Conservation (phyloP, 768 basidiomycete species). For the Rhodotorula toruloides region DNA sequence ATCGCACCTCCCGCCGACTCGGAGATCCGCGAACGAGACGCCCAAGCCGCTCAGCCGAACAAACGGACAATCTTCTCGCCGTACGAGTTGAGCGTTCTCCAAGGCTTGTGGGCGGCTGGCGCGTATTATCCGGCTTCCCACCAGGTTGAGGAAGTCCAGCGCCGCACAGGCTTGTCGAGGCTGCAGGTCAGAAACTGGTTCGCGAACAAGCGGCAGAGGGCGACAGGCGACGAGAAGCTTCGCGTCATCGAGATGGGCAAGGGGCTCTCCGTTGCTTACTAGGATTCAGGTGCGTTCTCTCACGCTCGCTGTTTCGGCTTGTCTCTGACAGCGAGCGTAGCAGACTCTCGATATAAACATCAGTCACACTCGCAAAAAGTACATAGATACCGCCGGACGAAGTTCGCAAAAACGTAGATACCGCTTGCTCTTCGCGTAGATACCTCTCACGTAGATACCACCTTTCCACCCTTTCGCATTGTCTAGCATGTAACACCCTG, state of each 20-base stretch:
- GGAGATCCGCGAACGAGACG: no score
- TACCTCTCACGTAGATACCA: no score
- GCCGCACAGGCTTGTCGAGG: conserved; percentile 7
- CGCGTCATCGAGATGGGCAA: background rate
- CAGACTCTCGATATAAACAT: no score
- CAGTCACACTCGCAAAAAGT: no score
- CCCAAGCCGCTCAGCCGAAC: no score
- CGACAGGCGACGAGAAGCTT: conserved; percentile 9
- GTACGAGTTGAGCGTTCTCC: conserved; percentile 1
- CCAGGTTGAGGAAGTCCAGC: background rate
- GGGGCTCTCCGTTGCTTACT: background rate
- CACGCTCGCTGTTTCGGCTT: no score
- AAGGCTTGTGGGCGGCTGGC: background rate
- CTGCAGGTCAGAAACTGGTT: conserved; percentile 11
- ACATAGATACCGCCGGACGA: no score
- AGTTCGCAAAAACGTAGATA: no score
- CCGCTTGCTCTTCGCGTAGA: no score
- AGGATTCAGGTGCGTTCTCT: background rate
- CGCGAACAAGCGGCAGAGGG: conserved; percentile 8
- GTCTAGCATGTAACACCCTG: no score
- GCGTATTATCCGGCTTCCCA: background rate
- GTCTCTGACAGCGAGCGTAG: no score
- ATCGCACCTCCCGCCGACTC: background rate
- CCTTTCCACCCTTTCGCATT: no score
- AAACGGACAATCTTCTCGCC: conserved; percentile 2